Evolutionary conservation across 225 moss, liverwort and hornwort species (phyloP), one percentile per base, ranked within the genome.

Genomic region (Anthoceros angustus): DNA sequence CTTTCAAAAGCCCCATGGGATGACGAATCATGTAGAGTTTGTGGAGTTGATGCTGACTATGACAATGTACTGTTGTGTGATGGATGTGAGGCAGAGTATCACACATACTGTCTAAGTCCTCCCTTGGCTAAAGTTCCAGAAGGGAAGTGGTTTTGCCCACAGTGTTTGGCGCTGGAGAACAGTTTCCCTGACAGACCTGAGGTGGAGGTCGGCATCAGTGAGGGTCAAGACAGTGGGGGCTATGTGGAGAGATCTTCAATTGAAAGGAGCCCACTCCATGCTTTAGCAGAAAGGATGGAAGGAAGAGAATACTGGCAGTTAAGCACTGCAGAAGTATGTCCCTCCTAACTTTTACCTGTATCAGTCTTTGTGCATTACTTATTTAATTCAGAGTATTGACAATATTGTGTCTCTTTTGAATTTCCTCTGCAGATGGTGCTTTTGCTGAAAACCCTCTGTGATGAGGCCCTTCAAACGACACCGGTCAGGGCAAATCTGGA

Each of bases 21-120:
- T 72, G 98, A 99, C 68, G 87, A 89, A 70, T 92, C 98, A 40
- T 99, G 98, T 72, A 82, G 84, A 70, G 82, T 99, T 20, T 99
- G 98, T 77, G 98, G 89, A 69, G 86, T 99, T 21, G 98, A 99
- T 63, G 98, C 92, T 63, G 98, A 99, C 76, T 91, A 99, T 72
- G 92, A 99, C 73, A 92, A 87, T 73, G 89, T 99, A 70, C 87
- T 99, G 74, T 77, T 99, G 62, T 99, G 98, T 71, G 98, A 99
- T 76, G 86, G 76, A 61, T 99, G 98, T 77, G 98, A 99, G 76
- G 92, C 92, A 43, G 92, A 99, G 69, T 99, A 99, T 63, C 98
- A 99, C 49, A 92, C 88, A 14, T 99, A 99, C 70, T 99, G 98
- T 71, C 72, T 99, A 55, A 84, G 81, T 68, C 98, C 98, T 24